Evolutionary conservation across 345 rosid genomes (phyloP).

Genomic region (Corchorus capsularis): DNA sequence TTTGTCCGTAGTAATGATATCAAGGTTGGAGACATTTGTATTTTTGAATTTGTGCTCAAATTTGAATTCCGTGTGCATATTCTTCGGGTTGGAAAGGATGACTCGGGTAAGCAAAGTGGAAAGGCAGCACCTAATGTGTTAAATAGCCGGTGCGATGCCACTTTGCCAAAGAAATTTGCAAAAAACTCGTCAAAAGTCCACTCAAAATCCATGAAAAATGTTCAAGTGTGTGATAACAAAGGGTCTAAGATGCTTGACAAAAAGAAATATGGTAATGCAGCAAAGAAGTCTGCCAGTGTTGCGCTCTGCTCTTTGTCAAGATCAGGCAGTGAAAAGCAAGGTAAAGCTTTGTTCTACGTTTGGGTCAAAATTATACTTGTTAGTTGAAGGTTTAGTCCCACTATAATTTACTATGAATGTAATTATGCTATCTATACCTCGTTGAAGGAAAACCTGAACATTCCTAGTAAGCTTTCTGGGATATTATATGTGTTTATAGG

Average conservation of each 20-base stretch:
- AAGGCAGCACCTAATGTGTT: conserved; percentile 30
- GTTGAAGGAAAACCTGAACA: neutral
- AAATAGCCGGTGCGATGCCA: conserved; percentile 24
- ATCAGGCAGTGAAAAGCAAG: conserved; percentile 27
- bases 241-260: conserved; percentile 30
- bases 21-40: conserved; percentile 53
- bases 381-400: neutral
- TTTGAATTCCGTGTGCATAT: conserved; percentile 57
- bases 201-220: conserved; percentile 35
- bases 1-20: conserved; percentile 58
- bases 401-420: neutral
- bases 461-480: neutral
- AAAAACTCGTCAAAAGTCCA: conserved; percentile 37
- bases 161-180: conserved; percentile 36
- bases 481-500: neutral
- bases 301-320: conserved; percentile 28
- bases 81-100: conserved; percentile 49
- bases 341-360: conserved; percentile 23
- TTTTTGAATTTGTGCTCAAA: conserved; percentile 51
- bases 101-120: conserved; percentile 27
- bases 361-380: conserved; percentile 1
- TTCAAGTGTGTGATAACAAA: conserved; percentile 33
- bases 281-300: conserved; percentile 23
- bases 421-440: neutral
- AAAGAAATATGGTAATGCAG: conserved; percentile 28